Base-by-base conservation (phyloP, 108 stramenopile species). In the Skeletonema marinoi region DNA sequence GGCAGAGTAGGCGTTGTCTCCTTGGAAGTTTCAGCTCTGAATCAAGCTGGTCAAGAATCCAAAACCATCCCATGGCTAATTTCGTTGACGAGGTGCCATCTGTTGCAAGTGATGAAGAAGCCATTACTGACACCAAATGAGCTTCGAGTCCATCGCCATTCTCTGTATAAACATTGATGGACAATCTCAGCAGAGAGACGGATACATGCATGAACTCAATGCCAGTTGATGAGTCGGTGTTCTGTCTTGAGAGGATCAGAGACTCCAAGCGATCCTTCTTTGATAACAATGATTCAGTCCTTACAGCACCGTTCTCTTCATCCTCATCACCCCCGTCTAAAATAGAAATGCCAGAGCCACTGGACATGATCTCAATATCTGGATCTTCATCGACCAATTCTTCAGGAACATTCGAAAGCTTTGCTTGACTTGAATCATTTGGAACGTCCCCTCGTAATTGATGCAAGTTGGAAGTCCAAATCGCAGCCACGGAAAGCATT, bases 1-100 rank as follows among this genome's bases (percentile, higher is more conserved):
- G 95, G 13, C 74, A 89, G 10, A 96, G 59, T 30, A 96, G 66
- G 14, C 92, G 71, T 70, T 95, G 92, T 25, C 67, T 54, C 51
- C 92, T 71, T 25, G 80, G 76, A 42, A 77, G 36, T 58, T 73
- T 72, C 1, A 65, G 68, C 19, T 75, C 66, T 11, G 66, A 66
- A 54, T 82, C 70, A 3, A 92, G 75, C 54, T 77, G 67, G 65
- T 96, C 92, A 8, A 93, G 41, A 66, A 96, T 79, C 95, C 95
- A 96, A 68, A 96, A 96, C 86, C 86, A 92, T 36, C 92, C 95
- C 95, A 96, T 96, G 6, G 73, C 70, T 14, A 93, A 68, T 35
- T 83, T 77, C 10, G 60, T 66, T 13, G 66, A 63, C 6, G 88
- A 86, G 5, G 88, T 78, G 70, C 86, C 91, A 75, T 93, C 89